phyloP scores from a whole-genome alignment of 805 yeast genomes.

The Kodamaea jinghongensis region DNA sequence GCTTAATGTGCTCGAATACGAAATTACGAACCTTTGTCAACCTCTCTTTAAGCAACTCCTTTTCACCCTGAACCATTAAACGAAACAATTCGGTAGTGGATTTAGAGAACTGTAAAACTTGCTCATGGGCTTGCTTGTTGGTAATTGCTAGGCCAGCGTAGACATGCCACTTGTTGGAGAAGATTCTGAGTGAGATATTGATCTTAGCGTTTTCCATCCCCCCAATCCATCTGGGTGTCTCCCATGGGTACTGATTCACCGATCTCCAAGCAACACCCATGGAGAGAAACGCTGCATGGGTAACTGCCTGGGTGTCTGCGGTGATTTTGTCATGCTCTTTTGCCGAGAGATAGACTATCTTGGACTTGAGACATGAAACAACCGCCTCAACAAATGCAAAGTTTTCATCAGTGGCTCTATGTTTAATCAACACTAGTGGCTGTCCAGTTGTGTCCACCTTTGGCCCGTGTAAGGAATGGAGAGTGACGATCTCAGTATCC shows the following conservation, averaged over 20 bases:
- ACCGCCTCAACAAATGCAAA: constrained; percentile 61
- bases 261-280: constrained; percentile 97
- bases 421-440: constrained; percentile 83
- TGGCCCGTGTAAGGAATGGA: constrained; percentile 96
- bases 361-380: constrained; percentile 73
- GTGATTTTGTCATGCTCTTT: constrained; percentile 90
- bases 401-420: constrained; percentile 57
- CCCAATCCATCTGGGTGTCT: constrained; percentile 78
- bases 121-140: constrained; percentile 90
- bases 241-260: constrained; percentile 88
- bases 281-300: constrained; percentile 94
- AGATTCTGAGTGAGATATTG: constrained; percentile 87
- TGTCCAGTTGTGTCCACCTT: constrained; percentile 85
- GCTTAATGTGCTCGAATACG: constrained; percentile 69
- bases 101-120: constrained; percentile 83
- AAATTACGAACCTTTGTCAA: constrained; percentile 63
- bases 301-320: constrained; percentile 98
- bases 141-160: constrained; percentile 97
- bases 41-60: constrained; percentile 56
- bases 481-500: constrained; percentile 79
- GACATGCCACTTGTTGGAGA: constrained; percentile 95
- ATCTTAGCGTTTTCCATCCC: constrained; percentile 96
- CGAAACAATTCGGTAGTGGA: constrained; percentile 82
- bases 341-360: constrained; percentile 74
- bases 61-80: constrained; percentile 70